Evolutionary conservation across 2,329 filamentous ascomycete genomes (phyloP), one percentile per base, ranked within the genome.

Genomic region (Shiraia sp.): DNA sequence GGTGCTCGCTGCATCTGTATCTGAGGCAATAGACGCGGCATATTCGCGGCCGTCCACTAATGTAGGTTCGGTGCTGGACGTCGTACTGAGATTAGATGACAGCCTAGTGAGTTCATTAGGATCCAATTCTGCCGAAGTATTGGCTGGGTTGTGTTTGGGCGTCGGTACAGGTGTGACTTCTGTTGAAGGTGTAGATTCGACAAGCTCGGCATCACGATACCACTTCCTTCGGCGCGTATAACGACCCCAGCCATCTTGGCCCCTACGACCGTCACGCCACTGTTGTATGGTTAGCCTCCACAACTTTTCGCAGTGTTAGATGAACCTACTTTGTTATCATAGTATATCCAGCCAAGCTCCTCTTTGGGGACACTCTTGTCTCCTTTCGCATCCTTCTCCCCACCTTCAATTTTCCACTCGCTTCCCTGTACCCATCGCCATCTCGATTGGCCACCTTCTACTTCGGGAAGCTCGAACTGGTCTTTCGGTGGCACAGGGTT

Each of bases 151-250:
- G 13, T 63, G 51, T 54, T 58, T 66, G 47, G 66, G 66, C 28
- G 74, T 68, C 30, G 73, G 71, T 42, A 73, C 60, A 10, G 73
- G 61, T 34, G 74, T 71, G 22, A 74, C 65, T 47, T 76, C 74
- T 36, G 74, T 60, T 45, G 72, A 66, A 14, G 73, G 61, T 28
- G 71, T 65, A 50, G 86, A 73, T 63, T 99, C 93, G 24, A 96
- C 89, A 3, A 99, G 80, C 72, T 99, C 93, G 8, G 93, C 93
- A 64, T 97, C 93, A 27, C 93, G 87, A 63, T 90, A 93, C 93
- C 93, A 99, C 72, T 97, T 96, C 49, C 93, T 77, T 15, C 93
- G 83, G 10, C 93, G 82, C 0, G 93, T 99, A 78, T 95, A 99
- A 42, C 90, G 84, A 28, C 88, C 88, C 93, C 93, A 99, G 38